These are phyloP conservation scores for Ophiostoma sp. DNA, from an alignment of 2,329 filamentous ascomycete genomes.

Conservation along the genomic window DNA sequence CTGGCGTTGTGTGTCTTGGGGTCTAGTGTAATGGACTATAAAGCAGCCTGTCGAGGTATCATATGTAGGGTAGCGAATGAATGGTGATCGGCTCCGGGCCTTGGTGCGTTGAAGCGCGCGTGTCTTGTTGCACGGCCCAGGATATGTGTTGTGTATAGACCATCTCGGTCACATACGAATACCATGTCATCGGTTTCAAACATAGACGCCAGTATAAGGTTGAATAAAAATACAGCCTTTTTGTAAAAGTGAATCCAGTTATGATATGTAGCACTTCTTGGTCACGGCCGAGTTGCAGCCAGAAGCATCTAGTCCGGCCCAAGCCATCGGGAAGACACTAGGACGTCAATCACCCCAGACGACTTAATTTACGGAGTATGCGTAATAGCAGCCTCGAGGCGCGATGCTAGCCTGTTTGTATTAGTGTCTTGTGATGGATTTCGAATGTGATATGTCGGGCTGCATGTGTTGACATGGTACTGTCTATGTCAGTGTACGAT, in stretches of 20 bases:
- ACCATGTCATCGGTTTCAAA: neutral
- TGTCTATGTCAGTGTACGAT: neutral
- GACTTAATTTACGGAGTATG: neutral
- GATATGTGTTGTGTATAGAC: neutral
- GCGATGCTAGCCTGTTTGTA: neutral
- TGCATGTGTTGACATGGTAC: neutral
- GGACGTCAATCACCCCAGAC: neutral
- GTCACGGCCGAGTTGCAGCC: neutral
- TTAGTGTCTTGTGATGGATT: neutral
- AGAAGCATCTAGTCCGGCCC: constrained; percentile 1
- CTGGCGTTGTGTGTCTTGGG: constrained; percentile 2
- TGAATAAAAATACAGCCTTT: too few relatives aligned
- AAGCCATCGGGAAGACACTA: constrained; percentile 8
- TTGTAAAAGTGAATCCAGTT: too few relatives aligned
- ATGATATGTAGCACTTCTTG: neutral
- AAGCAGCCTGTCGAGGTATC: neutral
- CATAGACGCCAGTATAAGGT: neutral
- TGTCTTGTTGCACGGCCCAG: neutral
- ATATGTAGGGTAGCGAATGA: too few relatives aligned
- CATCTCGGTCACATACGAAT: neutral
- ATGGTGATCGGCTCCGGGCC: too few relatives aligned
- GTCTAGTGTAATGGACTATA: neutral
- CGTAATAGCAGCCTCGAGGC: neutral
- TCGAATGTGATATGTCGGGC: neutral
- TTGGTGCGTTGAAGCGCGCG: neutral